These are phyloP conservation scores for Tylopilus sp. DNA, from an alignment of 768 basidiomycete genomes.

Conservation along the genomic window DNA sequence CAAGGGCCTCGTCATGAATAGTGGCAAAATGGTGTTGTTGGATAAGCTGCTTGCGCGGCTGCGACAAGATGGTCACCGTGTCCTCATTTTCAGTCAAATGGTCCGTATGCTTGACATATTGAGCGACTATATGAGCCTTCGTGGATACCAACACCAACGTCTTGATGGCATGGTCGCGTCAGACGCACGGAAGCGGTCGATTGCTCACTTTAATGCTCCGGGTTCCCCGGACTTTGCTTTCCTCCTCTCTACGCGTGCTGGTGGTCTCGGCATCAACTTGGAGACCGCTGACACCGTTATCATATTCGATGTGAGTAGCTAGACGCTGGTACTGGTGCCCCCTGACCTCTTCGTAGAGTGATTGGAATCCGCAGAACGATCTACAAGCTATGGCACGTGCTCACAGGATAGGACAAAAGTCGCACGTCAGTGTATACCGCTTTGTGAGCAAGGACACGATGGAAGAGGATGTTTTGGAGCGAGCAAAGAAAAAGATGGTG, in stretches of 20 bases:
- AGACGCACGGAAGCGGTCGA: constrained; percentile 90
- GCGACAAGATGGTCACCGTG: constrained; percentile 90
- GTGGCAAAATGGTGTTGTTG: constrained; percentile 96
- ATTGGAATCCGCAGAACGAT: constrained; percentile 99
- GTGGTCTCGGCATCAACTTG: constrained; percentile 96
- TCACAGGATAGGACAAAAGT: constrained; percentile 98
- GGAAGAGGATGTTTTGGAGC: constrained; percentile 97
- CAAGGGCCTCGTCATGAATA: constrained; percentile 97
- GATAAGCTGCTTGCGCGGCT: constrained; percentile 94
- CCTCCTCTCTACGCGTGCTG: constrained; percentile 92
- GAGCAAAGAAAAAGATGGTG: constrained; percentile 99
- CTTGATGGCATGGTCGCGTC: constrained; percentile 95
- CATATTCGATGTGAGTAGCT: constrained; percentile 85
- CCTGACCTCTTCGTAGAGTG: constrained; percentile 58
- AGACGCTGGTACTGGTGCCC: background rate
- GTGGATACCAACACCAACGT: constrained; percentile 91
- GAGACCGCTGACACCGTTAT: constrained; percentile 99
- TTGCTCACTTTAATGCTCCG: constrained; percentile 94
- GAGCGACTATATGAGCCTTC: constrained; percentile 90
- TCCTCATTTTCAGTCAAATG: constrained; percentile 99
- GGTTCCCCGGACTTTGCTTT: constrained; percentile 96
- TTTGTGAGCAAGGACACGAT: constrained; percentile 99
- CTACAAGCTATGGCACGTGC: constrained; percentile 99
- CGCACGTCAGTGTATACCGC: constrained; percentile 96
- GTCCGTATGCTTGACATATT: constrained; percentile 98